phyloP scores from a whole-genome alignment of 805 yeast species.

The Candida xyloterini region DNA sequence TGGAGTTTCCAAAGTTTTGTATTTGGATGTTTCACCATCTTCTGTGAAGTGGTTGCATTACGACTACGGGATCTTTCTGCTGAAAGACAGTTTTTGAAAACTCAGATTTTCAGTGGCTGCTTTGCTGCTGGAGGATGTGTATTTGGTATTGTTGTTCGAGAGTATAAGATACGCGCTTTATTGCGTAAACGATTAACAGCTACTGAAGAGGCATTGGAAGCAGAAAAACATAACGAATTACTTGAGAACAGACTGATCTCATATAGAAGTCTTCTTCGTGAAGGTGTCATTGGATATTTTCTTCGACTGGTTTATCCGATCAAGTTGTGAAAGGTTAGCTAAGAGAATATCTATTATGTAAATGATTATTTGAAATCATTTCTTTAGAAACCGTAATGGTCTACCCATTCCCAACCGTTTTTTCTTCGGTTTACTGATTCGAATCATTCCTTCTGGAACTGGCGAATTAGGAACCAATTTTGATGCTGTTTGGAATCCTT shows the following conservation, averaged over 20 bases:
- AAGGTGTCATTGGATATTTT: background rate
- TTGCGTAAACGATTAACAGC: conserved; percentile 22
- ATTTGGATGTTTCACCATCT: conserved; percentile 28
- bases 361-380: too few relatives aligned
- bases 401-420: conserved; percentile 31
- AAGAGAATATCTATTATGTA: too few relatives aligned
- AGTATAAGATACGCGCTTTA: conserved; percentile 43
- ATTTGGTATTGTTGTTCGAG: conserved; percentile 45
- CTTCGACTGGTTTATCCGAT: conserved; percentile 1
- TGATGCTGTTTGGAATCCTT: conserved; percentile 1
- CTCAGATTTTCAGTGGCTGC: conserved; percentile 61
- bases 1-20: conserved; percentile 29
- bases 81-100: conserved; percentile 47
- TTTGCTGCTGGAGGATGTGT: conserved; percentile 44
- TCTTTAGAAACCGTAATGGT: conserved; percentile 20
- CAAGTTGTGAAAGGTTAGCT: conserved; percentile 3
- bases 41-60: conserved; percentile 32
- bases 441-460: background rate
- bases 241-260: background rate
- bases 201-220: conserved; percentile 8
- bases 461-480: background rate
- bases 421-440: background rate
- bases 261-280: background rate
- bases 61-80: conserved; percentile 20
- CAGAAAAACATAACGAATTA: background rate